These are phyloP conservation scores for Jasminum sambac DNA, from an alignment of 257 asterid species.

Conservation along the genomic window DNA sequence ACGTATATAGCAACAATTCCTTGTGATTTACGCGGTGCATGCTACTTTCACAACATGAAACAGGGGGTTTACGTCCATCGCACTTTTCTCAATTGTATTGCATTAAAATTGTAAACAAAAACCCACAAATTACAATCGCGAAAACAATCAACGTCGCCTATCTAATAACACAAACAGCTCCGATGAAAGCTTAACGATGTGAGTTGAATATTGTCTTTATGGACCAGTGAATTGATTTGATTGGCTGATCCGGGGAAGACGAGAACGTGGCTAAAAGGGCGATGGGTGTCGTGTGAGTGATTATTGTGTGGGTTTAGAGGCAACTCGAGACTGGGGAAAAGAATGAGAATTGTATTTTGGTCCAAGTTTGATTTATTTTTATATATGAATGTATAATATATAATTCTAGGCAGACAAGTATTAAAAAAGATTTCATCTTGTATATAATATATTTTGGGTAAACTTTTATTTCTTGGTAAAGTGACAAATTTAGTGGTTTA, in stretches of 20 bases:
- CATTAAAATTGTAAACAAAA: slow-evolving; percentile 35
- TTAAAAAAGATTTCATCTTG: too few species aligned
- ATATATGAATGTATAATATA: too few species aligned
- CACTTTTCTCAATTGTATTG: slow-evolving; percentile 26
- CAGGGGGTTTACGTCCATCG: slow-evolving; percentile 43
- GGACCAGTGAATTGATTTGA: slow-evolving; percentile 32
- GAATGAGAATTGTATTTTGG: neutral
- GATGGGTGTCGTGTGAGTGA: slow-evolving; percentile 27
- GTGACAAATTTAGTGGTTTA: too few species aligned
- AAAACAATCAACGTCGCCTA: slow-evolving; percentile 17
- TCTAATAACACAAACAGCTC: slow-evolving; percentile 15
- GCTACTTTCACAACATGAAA: slow-evolving; percentile 29
- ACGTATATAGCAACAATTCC: slow-evolving; percentile 17
- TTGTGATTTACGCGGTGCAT: slow-evolving; percentile 51
- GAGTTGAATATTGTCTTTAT: slow-evolving; percentile 16
- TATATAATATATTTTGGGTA: too few species aligned
- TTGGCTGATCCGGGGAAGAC: slow-evolving; percentile 31
- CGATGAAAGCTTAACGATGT: slow-evolving; percentile 15
- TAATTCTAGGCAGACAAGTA: too few species aligned
- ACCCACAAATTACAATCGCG: slow-evolving; percentile 30
- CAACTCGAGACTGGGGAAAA: slow-evolving; percentile 24
- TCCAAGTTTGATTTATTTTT: too few species aligned
- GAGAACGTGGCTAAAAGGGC: slow-evolving; percentile 23
- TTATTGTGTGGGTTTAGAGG: slow-evolving; percentile 29
- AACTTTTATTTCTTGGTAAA: too few species aligned